Percentiles rank a stretch among this genome's conserved stretches.
These are phyloP conservation scores for Yarrowia phangngaensis DNA, from an alignment of 805 yeast species.

Conservation along the genomic window DNA sequence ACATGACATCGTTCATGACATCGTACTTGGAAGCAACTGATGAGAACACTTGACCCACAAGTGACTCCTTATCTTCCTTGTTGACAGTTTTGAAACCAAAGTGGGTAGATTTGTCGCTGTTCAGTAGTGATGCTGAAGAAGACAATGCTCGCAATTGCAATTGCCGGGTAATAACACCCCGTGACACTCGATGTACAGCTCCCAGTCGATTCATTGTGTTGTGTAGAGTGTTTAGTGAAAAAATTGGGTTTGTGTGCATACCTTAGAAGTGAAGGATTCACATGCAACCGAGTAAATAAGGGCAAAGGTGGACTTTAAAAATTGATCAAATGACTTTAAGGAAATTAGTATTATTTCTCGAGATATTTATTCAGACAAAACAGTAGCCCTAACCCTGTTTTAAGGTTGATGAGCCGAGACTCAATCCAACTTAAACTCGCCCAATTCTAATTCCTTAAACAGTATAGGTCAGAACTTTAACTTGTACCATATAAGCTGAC, in stretches of 20 bases:
- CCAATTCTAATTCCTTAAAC: too few relatives aligned
- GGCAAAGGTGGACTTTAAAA: too few relatives aligned
- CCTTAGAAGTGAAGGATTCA: too few relatives aligned
- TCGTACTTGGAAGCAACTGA: conserved; percentile 94
- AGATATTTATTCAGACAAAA: too few relatives aligned
- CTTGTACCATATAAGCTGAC: too few relatives aligned
- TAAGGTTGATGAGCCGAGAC: too few relatives aligned
- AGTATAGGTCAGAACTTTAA: too few relatives aligned
- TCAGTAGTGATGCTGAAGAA: not conserved
- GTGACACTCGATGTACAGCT: conserved; percentile 9
- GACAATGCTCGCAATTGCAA: conserved; percentile 21
- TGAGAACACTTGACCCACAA: conserved; percentile 77
- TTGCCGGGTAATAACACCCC: not conserved
- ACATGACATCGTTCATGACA: conserved; percentile 97
- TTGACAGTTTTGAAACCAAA: conserved; percentile 86
- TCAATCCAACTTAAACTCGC: too few relatives aligned
- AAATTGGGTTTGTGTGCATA: conserved; percentile 7
- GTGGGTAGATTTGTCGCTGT: conserved; percentile 53
- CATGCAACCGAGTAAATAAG: too few relatives aligned
- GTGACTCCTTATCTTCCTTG: conserved; percentile 68
- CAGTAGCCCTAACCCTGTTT: too few relatives aligned
- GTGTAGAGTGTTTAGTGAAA: conserved; percentile 16
- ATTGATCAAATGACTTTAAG: too few relatives aligned
- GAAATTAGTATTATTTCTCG: too few relatives aligned
- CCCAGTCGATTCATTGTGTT: conserved; percentile 7